phyloP scores from a whole-genome alignment of 73 alveolate species.

The Stentor roeselii region DNA sequence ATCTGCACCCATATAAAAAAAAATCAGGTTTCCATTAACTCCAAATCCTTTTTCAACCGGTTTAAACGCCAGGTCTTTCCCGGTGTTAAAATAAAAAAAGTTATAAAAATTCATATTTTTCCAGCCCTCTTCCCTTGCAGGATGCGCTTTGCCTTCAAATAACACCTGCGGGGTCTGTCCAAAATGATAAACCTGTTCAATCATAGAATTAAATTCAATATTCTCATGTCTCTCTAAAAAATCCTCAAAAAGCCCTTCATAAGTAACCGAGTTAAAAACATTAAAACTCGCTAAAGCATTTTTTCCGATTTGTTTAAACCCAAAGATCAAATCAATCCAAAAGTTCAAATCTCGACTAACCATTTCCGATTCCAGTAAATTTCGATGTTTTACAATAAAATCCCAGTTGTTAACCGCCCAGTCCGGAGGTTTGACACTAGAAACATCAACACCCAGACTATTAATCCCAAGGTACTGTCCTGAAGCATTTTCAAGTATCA shows the following conservation, averaged over 20 bases:
- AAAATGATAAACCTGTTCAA: neutral
- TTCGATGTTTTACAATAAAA: conserved; percentile 57
- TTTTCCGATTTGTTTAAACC: conserved; percentile 81
- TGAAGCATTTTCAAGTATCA: conserved; percentile 54
- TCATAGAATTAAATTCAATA: neutral
- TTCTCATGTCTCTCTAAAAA: neutral
- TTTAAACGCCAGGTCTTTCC: neutral
- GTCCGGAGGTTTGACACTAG: conserved; percentile 68
- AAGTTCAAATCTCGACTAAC: conserved; percentile 53
- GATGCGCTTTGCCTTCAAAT: conserved; percentile 61
- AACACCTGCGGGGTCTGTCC: neutral
- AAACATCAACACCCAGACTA: conserved; percentile 69
- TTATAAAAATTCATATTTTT: no score
- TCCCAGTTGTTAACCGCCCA: conserved; percentile 75
- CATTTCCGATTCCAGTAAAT: conserved; percentile 68
- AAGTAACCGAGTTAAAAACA: conserved; percentile 65
- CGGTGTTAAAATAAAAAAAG: neutral
- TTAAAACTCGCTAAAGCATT: conserved; percentile 80
- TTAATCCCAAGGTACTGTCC: conserved; percentile 68
- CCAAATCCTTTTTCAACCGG: neutral
- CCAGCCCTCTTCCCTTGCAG: conserved; percentile 29
- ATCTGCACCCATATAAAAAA: neutral
- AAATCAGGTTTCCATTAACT: neutral
- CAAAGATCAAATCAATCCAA: conserved; percentile 88
- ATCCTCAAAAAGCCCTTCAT: conserved; percentile 52